Evolutionary conservation across 345 rosid species (phyloP), one percentile per base, ranked within the genome.

Genomic region (Clarkia xantiana): DNA sequence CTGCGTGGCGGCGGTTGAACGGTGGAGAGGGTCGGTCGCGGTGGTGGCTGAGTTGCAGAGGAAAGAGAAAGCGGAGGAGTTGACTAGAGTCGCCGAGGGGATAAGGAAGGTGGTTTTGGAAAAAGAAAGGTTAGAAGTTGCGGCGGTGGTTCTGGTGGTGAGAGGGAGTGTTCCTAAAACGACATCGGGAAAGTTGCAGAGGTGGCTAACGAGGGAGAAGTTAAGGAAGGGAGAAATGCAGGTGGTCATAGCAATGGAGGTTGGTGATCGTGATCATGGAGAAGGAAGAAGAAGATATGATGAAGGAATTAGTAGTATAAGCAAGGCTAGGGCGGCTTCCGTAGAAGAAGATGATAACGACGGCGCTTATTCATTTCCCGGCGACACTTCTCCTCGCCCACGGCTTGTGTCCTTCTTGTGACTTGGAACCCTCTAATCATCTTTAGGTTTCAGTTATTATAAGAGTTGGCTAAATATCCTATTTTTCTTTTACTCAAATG

Each of bases 161-260:
- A 36, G 64, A 23, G 75, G 75, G 20, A 46, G 60, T 18, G 65
- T 78, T 36, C 80, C 78, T 0, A 81, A 71, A 65, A 78, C 84
- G 12, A 78, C 78, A 15, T 81, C 84, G 0, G 82, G 89, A 3
- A 81, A 76, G 69, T 42, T 76, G 40, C 73, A 67, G 41, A 76
- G 90, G 55, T 78, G 82, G 82, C 64, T 61, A 11, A 72, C 78
- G 9, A 73, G 69, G 60, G 59, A 70, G 23, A 60, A 56, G 63
- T 42, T 73, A n/a, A 23, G 48, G 0, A 22, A 47, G 11, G 76
- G 77, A 6, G 18, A 61, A 54, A 71, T 72, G 82, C 41, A 48
- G 14, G 47, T 58, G 39, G 47, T 61, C 2, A 71, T 57, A 62
- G 67, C 47, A 57, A 49, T 66, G 66, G 50, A 49, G 44, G 67